Conservation (phyloP, 2,329 filamentous ascomycete genomes). For the Uncinocarpus reesii region DNA sequence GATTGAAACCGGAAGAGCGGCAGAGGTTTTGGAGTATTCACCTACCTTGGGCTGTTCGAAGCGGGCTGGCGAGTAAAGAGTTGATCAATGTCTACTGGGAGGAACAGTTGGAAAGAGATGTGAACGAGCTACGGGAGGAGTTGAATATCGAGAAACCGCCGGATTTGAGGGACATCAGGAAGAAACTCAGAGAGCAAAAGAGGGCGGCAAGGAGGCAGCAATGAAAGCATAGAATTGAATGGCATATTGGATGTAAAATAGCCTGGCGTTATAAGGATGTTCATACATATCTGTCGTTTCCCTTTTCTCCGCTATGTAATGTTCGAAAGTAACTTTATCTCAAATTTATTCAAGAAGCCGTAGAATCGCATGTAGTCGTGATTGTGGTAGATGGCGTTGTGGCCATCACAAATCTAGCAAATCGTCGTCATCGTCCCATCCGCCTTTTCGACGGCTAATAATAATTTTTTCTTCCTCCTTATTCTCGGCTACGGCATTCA, state of each 20-base stretch:
- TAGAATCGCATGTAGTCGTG: not conserved
- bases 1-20: conserved; percentile 54
- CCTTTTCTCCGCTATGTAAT: not conserved
- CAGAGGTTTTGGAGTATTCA: conserved; percentile 55
- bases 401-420: conserved; percentile 32
- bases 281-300: not conserved
- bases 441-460: conserved; percentile 69
- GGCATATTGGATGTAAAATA: conserved; percentile 7
- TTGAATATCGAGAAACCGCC: conserved; percentile 81
- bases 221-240: conserved; percentile 3
- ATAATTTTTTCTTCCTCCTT: conserved; percentile 70
- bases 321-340: not conserved
- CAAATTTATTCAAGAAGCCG: not conserved
- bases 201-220: conserved; percentile 48
- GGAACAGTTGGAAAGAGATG: conserved; percentile 76
- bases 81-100: conserved; percentile 98
- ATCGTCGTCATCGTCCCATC: conserved; percentile 76
- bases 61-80: conserved; percentile 65
- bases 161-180: conserved; percentile 69
- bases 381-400: not conserved
- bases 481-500: conserved; percentile 73
- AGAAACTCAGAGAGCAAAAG: conserved; percentile 56
- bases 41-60: conserved; percentile 80
- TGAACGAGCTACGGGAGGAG: conserved; percentile 60
- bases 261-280: conserved; percentile 2